phyloP scores from a whole-genome alignment of 1,284 basidiomycete species.

The Cryptococcus sp. region DNA sequence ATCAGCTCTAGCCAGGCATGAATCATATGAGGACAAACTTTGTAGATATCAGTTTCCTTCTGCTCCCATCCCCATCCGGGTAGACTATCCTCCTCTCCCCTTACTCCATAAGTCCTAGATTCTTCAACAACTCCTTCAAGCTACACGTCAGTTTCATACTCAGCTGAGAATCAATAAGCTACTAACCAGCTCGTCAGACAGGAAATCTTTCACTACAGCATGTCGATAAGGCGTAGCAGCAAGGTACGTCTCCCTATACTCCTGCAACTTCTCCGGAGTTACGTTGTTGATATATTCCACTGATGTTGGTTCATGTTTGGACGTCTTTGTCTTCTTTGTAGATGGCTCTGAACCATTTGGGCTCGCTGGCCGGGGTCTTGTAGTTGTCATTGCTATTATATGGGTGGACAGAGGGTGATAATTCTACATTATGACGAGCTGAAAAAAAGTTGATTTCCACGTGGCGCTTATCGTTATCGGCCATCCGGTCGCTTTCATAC shows the following conservation, averaged over 20 bases:
- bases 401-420: background rate
- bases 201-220: constrained; percentile 73
- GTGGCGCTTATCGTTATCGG: background rate
- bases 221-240: constrained; percentile 74
- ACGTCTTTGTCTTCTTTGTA: background rate
- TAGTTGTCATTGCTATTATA: background rate
- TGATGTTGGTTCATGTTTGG: background rate
- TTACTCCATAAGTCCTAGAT: constrained; percentile 40
- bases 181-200: constrained; percentile 74
- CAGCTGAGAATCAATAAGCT: background rate
- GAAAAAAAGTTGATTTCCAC: background rate
- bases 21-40: constrained; percentile 54
- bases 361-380: background rate
- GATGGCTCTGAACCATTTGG: background rate
- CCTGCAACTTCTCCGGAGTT: constrained; percentile 11
- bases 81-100: constrained; percentile 44
- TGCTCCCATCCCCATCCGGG: constrained; percentile 69
- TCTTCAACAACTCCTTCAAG: constrained; percentile 67
- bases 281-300: constrained; percentile 23
- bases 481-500: background rate
- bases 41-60: constrained; percentile 99
- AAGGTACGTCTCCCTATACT: constrained; percentile 53
- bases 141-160: constrained; percentile 53
- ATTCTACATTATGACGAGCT: background rate
- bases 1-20: background rate